phyloP scores from a whole-genome alignment of 1,139 yeast genomes.

The Fermentozyma sake region DNA sequence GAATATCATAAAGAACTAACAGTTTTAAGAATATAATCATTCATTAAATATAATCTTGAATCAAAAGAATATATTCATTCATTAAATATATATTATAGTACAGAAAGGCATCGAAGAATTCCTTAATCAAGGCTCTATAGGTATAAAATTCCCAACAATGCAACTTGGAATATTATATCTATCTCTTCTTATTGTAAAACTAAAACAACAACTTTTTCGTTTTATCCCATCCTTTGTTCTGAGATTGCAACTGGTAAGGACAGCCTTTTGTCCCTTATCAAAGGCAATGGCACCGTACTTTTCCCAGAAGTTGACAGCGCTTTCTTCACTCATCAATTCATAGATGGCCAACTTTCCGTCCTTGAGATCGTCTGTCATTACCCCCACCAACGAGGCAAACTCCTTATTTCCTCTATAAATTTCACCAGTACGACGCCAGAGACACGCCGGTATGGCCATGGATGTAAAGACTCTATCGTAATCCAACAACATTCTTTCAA shows the following conservation, averaged over 20 bases:
- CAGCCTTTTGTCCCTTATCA: conserved; percentile 94
- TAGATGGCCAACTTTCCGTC: conserved; percentile 92
- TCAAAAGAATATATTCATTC: conserved; percentile 1
- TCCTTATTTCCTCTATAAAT: conserved; percentile 94
- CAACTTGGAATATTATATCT: conserved; percentile 94
- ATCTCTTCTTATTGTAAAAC: conserved; percentile 91
- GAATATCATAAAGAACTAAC: conserved; percentile 1
- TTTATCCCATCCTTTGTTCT: conserved; percentile 80
- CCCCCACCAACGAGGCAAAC: conserved; percentile 94
- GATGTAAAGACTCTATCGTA: conserved; percentile 95
- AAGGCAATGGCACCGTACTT: conserved; percentile 95
- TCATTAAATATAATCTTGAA: too few relatives aligned
- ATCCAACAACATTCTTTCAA: conserved; percentile 88
- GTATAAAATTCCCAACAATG: conserved; percentile 93
- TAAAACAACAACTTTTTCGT: conserved; percentile 84
- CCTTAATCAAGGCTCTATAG: conserved; percentile 50
- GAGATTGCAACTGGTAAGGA: conserved; percentile 84
- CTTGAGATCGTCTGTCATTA: conserved; percentile 81
- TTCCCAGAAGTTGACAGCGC: conserved; percentile 98
- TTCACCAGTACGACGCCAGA: conserved; percentile 97
- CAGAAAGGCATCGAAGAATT: too few relatives aligned
- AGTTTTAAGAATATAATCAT: conserved; percentile 2
- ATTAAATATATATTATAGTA: too few relatives aligned
- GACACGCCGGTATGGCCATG: conserved; percentile 97
- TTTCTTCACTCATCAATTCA: conserved; percentile 93